Base-by-base conservation (phyloP, 805 yeast genomes). In the Teunomyces gatunensis region DNA sequence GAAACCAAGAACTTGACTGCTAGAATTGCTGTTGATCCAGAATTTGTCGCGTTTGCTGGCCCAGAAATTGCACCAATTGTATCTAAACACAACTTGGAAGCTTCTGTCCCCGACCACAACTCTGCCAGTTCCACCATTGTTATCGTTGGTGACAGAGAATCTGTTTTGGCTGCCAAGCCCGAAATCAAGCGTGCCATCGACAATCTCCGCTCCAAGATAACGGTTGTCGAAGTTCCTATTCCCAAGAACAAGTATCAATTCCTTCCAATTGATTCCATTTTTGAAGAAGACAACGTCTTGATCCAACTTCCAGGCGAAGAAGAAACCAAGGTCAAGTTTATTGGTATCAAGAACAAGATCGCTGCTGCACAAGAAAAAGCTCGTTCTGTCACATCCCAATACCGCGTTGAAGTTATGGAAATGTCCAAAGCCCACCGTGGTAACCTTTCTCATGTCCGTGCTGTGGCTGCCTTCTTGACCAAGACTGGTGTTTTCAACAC, bases 401-500 rank as follows among this genome's bases (percentile, higher is more conserved):
- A 76, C 61, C 71, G 76, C 47, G 80, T 84, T 35, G 89, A 84
- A 54, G 69, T 81, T 30, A 75, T 94, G 60, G 96, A 90, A 58
- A 84, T 94, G 65, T 83, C 95, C 9, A 85, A 80, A 66, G 96
- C 98, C 27, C 97, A 94, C 64, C 87, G 89, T 59, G 88, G 87
- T 54, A 81, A 88, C 60, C 61, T 80, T 45, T 64, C 71, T 13
- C 98, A 94, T 59, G 97, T 96, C 7, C 80, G 81, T 51, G 78
- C 83, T 35, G 74, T 94, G 48, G 85, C 89, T 37, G 75, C 85
- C 10, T 87, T 75, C 63, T 84, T 94, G 54, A 63, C 69, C 46
- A 73, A 78, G 51, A 71, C 80, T 48, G 77, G 79, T 28, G 62
- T 71, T 32, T 76, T 85, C 54, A 57, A 67, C 37, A 48, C 54